Evolutionary conservation across 2,329 filamentous ascomycete species (phyloP).

Genomic region (Hypoxylon sp.): DNA sequence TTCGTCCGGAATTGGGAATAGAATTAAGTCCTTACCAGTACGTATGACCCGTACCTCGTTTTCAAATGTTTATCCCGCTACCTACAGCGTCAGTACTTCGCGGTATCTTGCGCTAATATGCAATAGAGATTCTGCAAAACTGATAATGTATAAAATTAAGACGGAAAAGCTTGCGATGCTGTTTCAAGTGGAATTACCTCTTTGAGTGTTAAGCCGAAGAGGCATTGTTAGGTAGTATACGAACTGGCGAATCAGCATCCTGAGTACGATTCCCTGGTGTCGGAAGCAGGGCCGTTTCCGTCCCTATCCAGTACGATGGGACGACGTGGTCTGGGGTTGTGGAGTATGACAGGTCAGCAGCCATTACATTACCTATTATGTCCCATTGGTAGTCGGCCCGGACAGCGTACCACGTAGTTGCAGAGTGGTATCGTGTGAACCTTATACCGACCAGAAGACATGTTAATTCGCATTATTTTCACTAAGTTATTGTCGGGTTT

Average conservation of each 20-base stretch:
- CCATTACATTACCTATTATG: slow-evolving; percentile 16
- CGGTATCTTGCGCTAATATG: not conserved
- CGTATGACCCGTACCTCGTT: no score
- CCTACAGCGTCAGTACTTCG: not conserved
- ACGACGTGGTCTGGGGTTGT: slow-evolving; percentile 1
- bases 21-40: no score
- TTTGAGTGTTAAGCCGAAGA: not conserved
- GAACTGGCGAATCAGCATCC: not conserved
- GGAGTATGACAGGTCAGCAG: slow-evolving; percentile 5
- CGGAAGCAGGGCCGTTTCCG: not conserved
- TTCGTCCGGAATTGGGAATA: not conserved
- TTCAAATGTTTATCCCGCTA: no score
- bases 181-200: slow-evolving; percentile 1
- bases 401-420: slow-evolving; percentile 20
- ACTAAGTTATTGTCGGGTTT: not conserved
- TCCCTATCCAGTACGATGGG: not conserved
- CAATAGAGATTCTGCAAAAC: not conserved
- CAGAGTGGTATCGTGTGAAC: slow-evolving; percentile 25
- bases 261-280: not conserved
- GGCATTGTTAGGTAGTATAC: not conserved
- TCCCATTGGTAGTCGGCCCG: slow-evolving; percentile 32
- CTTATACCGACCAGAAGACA: not conserved
- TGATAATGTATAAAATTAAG: not conserved
- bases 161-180: not conserved
- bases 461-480: not conserved